Evolutionary conservation across 768 basidiomycete species (phyloP).

Genomic region (Mycena epipterygia): DNA sequence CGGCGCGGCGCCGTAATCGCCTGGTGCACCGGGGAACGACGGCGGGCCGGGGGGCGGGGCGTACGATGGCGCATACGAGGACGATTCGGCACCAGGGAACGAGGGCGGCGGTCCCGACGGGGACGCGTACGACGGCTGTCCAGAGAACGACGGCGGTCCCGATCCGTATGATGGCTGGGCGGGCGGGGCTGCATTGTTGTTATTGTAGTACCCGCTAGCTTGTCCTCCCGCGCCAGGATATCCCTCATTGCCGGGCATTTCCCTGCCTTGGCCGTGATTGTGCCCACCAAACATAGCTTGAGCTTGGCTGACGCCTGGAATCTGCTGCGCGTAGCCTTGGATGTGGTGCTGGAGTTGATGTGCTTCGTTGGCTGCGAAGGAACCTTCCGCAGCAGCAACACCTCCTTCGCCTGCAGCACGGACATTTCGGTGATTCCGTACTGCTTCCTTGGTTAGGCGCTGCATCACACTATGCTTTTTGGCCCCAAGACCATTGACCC

Average conservation of each 20-base stretch:
- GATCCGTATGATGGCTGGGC: constrained; percentile 18
- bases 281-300: constrained; percentile 50
- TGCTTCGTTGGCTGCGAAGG: constrained; percentile 63
- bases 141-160: constrained; percentile 24
- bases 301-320: constrained; percentile 64
- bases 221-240: constrained; percentile 40
- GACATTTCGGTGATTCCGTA: constrained; percentile 81
- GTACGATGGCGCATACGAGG: constrained; percentile 48
- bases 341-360: constrained; percentile 62
- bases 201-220: constrained; percentile 48
- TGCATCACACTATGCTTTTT: constrained; percentile 63
- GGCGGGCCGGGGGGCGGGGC: constrained; percentile 44
- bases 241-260: constrained; percentile 18
- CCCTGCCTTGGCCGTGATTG: constrained; percentile 32
- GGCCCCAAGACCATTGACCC: constrained; percentile 67
- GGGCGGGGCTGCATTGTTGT: constrained; percentile 16
- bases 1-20: constrained; percentile 20
- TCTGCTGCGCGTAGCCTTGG: constrained; percentile 57
- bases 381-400: constrained; percentile 58
- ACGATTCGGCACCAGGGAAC: constrained; percentile 27
- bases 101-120: constrained; percentile 46
- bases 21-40: constrained; percentile 45
- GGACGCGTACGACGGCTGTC: constrained; percentile 37
- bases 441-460: constrained; percentile 74
- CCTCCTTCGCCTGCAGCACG: constrained; percentile 70